Base-by-base conservation (phyloP, 352 stramenopile genomes). In the Pythium aphanidermatum region DNA sequence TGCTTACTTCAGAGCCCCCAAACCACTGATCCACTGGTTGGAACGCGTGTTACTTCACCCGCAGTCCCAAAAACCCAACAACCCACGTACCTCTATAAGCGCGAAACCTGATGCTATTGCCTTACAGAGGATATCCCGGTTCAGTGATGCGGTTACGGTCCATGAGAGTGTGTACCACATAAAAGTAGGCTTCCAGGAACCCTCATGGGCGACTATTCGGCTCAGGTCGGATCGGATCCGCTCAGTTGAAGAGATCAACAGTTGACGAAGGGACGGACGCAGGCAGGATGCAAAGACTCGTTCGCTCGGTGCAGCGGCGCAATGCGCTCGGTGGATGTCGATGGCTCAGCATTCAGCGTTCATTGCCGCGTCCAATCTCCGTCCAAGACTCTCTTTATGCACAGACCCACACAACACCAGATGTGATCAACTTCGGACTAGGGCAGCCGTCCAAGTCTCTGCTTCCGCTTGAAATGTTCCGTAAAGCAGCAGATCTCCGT, bases 371-470 rank as follows among this genome's bases (percentile, higher is more conserved):
- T 6, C 33, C 31, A 6, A 58, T 63, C 14, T 58, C 70, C 3
- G 63, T 75, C 49, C 75, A 88, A 44, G 65, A 71, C n/a, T 88
- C 75, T 3, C 46, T 65, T 16, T 88, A 85, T 39, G 75, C 69
- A 25, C 75, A 88, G 48, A 81, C 73, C 21, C 75, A 81, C 52
- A 78, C 72, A 23, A 70, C 61, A 26, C 62, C 63, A 16, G 55
- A 62, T 21, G 55, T 86, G 35, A 80, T 95, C 54, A 95, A 95
- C 59, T 90, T 95, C 44, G 81, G 78, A 0, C 56, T 95, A n/a
- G 83, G 83, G 0, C 81, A 92, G 58, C 83, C 83, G 42, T 83
- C 83, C 8, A 61, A 64, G 27, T 71, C 74, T n/a, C 65, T 93
- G 59, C 60, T 95, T 45, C 81, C 83, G 17, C 47, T 91, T 14